A percentile compares a stretch with the other conserved stretches of the same genome.
phyloP scores from a whole-genome alignment of 2,329 filamentous ascomycete genomes.

The Alternaria triticimaculans region DNA sequence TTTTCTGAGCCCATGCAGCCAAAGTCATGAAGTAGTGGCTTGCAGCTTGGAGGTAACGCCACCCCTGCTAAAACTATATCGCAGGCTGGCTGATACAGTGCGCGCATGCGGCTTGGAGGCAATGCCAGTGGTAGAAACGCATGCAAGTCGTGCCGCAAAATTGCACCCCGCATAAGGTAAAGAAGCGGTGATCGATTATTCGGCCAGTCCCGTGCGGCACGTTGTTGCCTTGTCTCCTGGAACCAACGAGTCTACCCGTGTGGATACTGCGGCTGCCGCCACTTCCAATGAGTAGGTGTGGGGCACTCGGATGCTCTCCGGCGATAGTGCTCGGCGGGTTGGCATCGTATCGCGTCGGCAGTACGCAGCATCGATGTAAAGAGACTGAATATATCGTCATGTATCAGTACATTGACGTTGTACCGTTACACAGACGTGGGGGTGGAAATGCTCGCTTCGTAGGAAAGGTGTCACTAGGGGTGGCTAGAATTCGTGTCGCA shows the following conservation, averaged over 20 bases:
- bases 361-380: constrained; percentile 1
- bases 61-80: not conserved
- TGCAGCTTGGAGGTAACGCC: not conserved
- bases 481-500: not conserved
- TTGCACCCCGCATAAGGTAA: constrained; percentile 34
- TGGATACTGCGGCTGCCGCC: not conserved
- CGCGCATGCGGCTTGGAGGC: not conserved
- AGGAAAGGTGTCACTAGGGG: not conserved
- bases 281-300: constrained; percentile 16
- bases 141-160: not conserved
- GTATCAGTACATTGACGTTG: constrained; percentile 13
- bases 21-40: not conserved
- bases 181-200: constrained; percentile 27
- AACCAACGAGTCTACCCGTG: constrained; percentile 9
- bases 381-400: constrained; percentile 7
- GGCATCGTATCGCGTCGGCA: constrained; percentile 7
- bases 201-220: constrained; percentile 31
- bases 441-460: not conserved
- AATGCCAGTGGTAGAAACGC: not conserved
- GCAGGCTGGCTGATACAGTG: not conserved
- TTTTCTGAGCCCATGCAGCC: not conserved
- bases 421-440: constrained; percentile 5
- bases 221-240: constrained; percentile 18
- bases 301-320: constrained; percentile 20
- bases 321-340: constrained; percentile 21